Evolutionary conservation across 2,329 filamentous ascomycete genomes (phyloP).

Genomic region (Fusarium pseudonygamai): DNA sequence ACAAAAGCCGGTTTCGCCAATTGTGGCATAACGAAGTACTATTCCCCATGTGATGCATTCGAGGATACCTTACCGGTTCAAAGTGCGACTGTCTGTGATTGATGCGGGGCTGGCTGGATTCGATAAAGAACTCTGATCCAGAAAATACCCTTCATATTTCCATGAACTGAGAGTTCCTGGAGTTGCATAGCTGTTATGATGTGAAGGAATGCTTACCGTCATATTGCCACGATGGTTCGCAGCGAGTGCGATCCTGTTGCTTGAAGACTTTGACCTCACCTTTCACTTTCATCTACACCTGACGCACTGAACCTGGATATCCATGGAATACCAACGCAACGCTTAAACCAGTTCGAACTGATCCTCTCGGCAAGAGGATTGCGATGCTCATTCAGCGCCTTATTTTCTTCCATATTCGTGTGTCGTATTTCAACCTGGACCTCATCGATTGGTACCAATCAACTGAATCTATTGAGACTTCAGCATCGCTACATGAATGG

Average conservation of each 20-base stretch:
- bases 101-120: background rate
- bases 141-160: background rate
- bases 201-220: background rate
- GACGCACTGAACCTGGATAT: background rate
- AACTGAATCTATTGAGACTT: background rate
- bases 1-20: conserved; percentile 36
- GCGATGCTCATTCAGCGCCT: no score
- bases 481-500: background rate
- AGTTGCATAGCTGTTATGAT: background rate
- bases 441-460: background rate
- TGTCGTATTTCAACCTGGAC: background rate
- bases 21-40: conserved; percentile 28
- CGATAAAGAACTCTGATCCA: background rate
- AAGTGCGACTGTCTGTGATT: background rate
- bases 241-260: background rate
- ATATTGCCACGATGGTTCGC: background rate
- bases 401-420: background rate
- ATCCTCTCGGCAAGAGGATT: background rate
- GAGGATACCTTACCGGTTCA: background rate
- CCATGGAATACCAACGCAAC: background rate
- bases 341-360: no score
- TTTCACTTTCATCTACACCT: background rate
- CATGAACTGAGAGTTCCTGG: background rate
- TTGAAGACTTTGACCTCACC: background rate
- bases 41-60: conserved; percentile 15